Percentiles rank a stretch among this genome's conserved stretches.
Evolutionary conservation across 371 early-diverging fungal species (phyloP).

Genomic region (Chytridium lagenaria): DNA sequence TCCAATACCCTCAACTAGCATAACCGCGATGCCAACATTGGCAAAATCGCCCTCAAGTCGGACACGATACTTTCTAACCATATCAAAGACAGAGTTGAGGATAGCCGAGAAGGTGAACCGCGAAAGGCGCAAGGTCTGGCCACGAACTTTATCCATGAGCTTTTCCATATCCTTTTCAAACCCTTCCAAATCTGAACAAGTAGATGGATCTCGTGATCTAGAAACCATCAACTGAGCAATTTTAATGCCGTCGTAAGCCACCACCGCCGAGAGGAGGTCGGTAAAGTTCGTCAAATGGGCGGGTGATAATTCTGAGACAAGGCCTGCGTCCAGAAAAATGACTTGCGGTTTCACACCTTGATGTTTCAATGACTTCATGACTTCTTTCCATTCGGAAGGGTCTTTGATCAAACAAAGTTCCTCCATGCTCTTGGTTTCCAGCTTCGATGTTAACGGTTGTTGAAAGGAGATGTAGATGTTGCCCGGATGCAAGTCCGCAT

Average conservation of each 20-base stretch:
- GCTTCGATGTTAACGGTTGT: slow-evolving; percentile 45
- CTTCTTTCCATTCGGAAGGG: slow-evolving; percentile 16
- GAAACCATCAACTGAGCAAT: slow-evolving; percentile 89
- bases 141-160: slow-evolving; percentile 69
- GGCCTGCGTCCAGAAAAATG: slow-evolving; percentile 90
- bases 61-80: slow-evolving; percentile 91
- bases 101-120: slow-evolving; percentile 79
- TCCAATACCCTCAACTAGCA: slow-evolving; percentile 94
- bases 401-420: not conserved
- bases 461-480: slow-evolving; percentile 91
- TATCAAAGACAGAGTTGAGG: slow-evolving; percentile 76
- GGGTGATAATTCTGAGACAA: slow-evolving; percentile 77
- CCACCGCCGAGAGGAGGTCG: slow-evolving; percentile 87
- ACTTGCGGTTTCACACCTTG: slow-evolving; percentile 79
- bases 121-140: slow-evolving; percentile 76
- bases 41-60: slow-evolving; percentile 92
- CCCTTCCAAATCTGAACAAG: slow-evolving; percentile 73
- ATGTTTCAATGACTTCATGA: slow-evolving; percentile 36
- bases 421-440: not conserved
- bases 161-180: slow-evolving; percentile 81
- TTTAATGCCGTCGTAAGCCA: slow-evolving; percentile 80
- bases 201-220: slow-evolving; percentile 77
- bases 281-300: slow-evolving; percentile 82
- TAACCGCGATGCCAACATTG: slow-evolving; percentile 87
- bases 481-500: slow-evolving; percentile 92